phyloP scores from a whole-genome alignment of 1,284 basidiomycete genomes.

The Ustilago xerochloae region DNA sequence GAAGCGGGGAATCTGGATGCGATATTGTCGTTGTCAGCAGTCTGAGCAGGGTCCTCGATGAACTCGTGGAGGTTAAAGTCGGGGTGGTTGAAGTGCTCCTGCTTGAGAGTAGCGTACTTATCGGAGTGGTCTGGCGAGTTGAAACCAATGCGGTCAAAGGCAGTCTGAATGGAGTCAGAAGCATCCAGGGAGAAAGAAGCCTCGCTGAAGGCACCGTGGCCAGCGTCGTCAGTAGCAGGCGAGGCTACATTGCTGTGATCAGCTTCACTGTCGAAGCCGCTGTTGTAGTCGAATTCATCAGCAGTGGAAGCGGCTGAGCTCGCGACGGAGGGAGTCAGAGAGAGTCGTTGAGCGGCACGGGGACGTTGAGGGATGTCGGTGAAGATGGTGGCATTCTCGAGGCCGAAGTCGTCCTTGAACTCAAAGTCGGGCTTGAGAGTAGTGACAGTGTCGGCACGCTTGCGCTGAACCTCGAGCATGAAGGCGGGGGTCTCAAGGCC shows the following conservation, averaged over 20 bases:
- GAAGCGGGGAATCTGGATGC: background rate
- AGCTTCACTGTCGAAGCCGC: constrained; percentile 42
- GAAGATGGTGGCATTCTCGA: constrained; percentile 23
- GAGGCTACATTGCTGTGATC: constrained; percentile 35
- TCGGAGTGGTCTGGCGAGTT: constrained; percentile 24
- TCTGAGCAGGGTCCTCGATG: constrained; percentile 45
- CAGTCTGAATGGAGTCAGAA: constrained; percentile 34
- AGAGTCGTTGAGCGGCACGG: constrained; percentile 49
- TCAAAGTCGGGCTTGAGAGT: constrained; percentile 53
- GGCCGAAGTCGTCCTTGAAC: constrained; percentile 21
- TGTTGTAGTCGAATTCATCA: constrained; percentile 51
- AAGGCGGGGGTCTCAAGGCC: constrained; percentile 36
- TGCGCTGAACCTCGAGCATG: constrained; percentile 46
- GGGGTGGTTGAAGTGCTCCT: constrained; percentile 13
- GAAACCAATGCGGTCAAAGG: constrained; percentile 40
- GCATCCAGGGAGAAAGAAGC: constrained; percentile 24
- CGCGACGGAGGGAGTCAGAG: constrained; percentile 49
- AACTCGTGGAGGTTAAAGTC: constrained; percentile 59
- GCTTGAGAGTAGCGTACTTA: constrained; percentile 10
- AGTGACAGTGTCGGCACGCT: constrained; percentile 51
- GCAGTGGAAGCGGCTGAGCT: constrained; percentile 57
- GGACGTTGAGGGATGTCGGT: constrained; percentile 45
- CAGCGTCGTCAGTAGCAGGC: constrained; percentile 28
- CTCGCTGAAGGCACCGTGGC: constrained; percentile 16
- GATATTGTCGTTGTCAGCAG: constrained; percentile 3